Base-by-base conservation (phyloP, 2,329 filamentous ascomycete genomes). In the Neophaeococcomyces mojaviensis region DNA sequence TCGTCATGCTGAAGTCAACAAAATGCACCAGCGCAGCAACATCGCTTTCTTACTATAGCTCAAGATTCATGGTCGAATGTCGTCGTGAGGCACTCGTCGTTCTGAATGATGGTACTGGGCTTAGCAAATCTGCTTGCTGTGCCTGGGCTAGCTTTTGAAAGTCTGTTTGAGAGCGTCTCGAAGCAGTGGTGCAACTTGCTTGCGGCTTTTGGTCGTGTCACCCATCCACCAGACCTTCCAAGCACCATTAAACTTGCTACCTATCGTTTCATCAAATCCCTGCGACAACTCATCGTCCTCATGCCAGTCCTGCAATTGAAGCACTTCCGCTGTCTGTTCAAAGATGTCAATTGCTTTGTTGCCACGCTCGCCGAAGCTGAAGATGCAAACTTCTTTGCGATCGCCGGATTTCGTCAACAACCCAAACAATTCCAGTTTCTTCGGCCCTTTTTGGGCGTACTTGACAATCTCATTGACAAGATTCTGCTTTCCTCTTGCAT, bases 171-270 rank as follows among this genome's bases (percentile, higher is more conserved):
- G 48, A 37, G 70, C 69, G 52, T 70, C 67, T 52, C 78, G 69
- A 41, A 82, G 55, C 57, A 82, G 56, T 43, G 79, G 79, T 13
- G 72, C 79, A 40, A 82, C 77, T 63, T 76, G 74, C 62, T 83
- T 83, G 52, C 79, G 69, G 58, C 78, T 82, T 50, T 77, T 75
- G 37, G 70, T 69, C 35, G 78, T 64, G 49, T 79, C 71, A 13
- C 63, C 65, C 60, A 82, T 78, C 53, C 68, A 63, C 78, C 78
- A 82, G 3, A 77, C 58, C 41, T 65, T 69, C 49, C 67, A 67
- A 64, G 66, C 51, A 8, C 54, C 54, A 22, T 55, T 36, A 10
- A 49, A 42, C 3, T 52, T 41, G 24, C 39, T 15, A 12, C 41
- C 47, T 15, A 51, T 42, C 32, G 51, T 48, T 13, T 55, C 48